These are phyloP conservation scores for Trichophyton simii DNA, from an alignment of 2,329 filamentous ascomycete species.

Conservation along the genomic window DNA sequence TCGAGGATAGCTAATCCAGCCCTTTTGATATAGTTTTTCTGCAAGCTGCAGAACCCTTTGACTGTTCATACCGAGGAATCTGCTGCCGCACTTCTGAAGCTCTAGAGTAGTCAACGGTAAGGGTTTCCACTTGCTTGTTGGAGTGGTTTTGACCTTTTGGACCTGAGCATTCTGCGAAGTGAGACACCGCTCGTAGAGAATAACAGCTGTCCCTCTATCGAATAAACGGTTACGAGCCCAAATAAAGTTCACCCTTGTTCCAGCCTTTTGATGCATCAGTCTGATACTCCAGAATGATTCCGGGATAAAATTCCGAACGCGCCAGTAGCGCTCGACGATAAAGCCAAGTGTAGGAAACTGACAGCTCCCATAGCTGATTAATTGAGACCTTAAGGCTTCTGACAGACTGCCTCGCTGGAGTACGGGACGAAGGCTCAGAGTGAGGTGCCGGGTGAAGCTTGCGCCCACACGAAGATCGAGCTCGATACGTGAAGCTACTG, in stretches of 20 bases:
- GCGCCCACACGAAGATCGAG: constrained; percentile 7
- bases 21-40: constrained; percentile 2
- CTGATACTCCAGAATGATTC: constrained; percentile 6
- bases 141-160: constrained; percentile 4
- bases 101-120: constrained; percentile 6
- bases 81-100: constrained; percentile 6
- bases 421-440: constrained; percentile 5
- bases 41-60: constrained; percentile 5
- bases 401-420: constrained; percentile 7
- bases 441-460: constrained; percentile 8
- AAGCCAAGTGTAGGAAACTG: constrained; percentile 5
- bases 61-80: constrained; percentile 4
- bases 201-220: constrained; percentile 1
- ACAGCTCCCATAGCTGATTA: constrained; percentile 6
- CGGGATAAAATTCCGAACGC: constrained; percentile 3
- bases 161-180: constrained; percentile 5
- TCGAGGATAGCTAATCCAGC: constrained; percentile 5
- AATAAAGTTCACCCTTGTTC: constrained; percentile 1
- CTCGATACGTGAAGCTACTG: constrained; percentile 7
- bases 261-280: constrained; percentile 5
- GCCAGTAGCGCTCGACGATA: neutral
- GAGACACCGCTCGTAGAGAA: constrained; percentile 6
- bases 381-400: constrained; percentile 2
- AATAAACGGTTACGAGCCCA: constrained; percentile 2
- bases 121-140: constrained; percentile 5